These are phyloP conservation scores for Aspergillus thermomutatus DNA, from an alignment of 2,329 filamentous ascomycete species.

Conservation along the genomic window DNA sequence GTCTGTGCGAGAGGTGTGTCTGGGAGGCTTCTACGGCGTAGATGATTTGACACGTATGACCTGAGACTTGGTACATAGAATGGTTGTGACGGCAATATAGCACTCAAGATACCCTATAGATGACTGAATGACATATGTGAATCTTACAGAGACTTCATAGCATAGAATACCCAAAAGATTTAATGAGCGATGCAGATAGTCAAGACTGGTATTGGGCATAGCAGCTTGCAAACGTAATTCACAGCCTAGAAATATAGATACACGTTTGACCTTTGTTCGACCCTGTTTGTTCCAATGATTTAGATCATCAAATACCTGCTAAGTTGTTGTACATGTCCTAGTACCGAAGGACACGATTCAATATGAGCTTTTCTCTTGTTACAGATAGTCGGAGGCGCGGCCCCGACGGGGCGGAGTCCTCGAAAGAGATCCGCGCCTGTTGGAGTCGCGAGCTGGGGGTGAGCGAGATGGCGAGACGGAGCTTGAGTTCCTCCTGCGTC, in stretches of 20 bases:
- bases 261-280: slow-evolving; percentile 1
- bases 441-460: slow-evolving; percentile 14
- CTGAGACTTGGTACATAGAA: not conserved
- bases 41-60: not conserved
- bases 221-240: not conserved
- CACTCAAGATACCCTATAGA: not conserved
- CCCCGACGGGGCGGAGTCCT: slow-evolving; percentile 17
- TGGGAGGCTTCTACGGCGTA: slow-evolving; percentile 56
- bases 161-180: not conserved
- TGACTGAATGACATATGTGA: not conserved
- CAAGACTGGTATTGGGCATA: not conserved
- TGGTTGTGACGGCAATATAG: not conserved
- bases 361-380: not conserved
- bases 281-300: not conserved
- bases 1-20: slow-evolving; percentile 78
- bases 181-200: not conserved
- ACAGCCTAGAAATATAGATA: slow-evolving; percentile 3
- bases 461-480: slow-evolving; percentile 21
- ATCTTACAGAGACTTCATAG: not conserved
- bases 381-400: slow-evolving; percentile 9
- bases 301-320: not conserved
- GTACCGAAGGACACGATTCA: not conserved
- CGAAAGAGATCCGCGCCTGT: slow-evolving; percentile 10
- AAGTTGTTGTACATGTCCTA: not conserved
- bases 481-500: slow-evolving; percentile 14